These are phyloP conservation scores for Clausena lansium DNA, from an alignment of 345 rosid species.

Conservation along the genomic window DNA sequence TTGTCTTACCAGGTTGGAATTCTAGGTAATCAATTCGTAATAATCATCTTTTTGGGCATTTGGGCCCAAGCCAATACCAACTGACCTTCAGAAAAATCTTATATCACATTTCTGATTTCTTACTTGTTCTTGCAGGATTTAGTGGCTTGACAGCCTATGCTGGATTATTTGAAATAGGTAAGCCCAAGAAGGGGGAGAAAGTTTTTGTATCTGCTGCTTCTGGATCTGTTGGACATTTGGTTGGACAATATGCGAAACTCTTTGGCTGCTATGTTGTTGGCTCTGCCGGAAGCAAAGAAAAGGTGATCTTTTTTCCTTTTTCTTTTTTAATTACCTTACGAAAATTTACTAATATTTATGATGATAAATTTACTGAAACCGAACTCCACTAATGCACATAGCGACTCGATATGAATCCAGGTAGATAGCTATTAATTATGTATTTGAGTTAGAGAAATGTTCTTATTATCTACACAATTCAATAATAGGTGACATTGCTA, in stretches of 20 bases:
- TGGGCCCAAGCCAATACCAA: background rate
- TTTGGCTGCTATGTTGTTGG: conserved; percentile 57
- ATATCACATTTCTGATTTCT: too few species aligned
- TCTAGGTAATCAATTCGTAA: conserved; percentile 36
- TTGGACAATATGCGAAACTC: conserved; percentile 49
- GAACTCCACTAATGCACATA: background rate
- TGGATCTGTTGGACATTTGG: conserved; percentile 53
- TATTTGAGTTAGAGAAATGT: background rate
- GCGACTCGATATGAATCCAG: background rate
- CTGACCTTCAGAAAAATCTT: background rate
- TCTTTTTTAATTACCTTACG: too few species aligned
- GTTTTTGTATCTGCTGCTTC: conserved; percentile 52
- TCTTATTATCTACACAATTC: background rate
- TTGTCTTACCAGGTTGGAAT: conserved; percentile 51
- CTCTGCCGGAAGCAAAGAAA: conserved; percentile 38
- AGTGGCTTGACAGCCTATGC: conserved; percentile 55
- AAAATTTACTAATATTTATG: background rate
- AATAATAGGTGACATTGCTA: conserved; percentile 39
- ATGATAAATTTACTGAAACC: background rate
- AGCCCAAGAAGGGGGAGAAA: conserved; percentile 44
- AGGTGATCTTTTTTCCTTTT: conserved; percentile 22
- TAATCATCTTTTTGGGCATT: background rate
- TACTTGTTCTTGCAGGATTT: conserved; percentile 27
- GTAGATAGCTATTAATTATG: too few species aligned
- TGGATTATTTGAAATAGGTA: conserved; percentile 42